Percentiles rank a stretch among this genome's conserved stretches.
Conservation (phyloP, 2,329 filamentous ascomycete genomes). For the Colletotrichum limetticola region DNA sequence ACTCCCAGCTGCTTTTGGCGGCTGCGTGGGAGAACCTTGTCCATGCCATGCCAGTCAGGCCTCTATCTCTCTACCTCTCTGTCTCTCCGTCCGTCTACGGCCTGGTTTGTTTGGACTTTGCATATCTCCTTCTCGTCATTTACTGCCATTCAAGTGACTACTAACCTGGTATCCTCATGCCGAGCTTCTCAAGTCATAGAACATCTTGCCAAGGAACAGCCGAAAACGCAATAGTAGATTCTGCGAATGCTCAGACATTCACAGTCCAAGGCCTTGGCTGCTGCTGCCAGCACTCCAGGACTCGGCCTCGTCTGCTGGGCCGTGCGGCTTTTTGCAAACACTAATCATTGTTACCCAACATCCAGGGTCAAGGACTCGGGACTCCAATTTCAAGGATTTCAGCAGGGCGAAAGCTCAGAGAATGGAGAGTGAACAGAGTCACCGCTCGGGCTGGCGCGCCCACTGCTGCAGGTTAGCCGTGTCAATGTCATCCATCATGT, state of each 20-base stretch:
- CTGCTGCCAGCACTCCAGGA: neutral
- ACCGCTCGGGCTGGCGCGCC: neutral
- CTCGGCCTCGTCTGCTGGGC: neutral
- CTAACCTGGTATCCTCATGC: too few species aligned
- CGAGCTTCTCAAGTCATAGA: too few species aligned
- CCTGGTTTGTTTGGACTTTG: too few species aligned
- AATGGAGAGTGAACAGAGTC: neutral
- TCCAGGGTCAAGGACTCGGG: neutral
- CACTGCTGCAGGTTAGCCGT: neutral
- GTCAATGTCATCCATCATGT: neutral
- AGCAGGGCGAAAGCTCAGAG: neutral
- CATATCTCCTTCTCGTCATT: too few species aligned
- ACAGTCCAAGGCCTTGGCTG: neutral
- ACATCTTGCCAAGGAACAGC: too few species aligned
- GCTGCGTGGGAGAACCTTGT: conserved; percentile 3
- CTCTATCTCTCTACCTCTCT: neutral
- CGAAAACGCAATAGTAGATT: too few species aligned
- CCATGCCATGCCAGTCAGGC: neutral
- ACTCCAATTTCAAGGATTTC: neutral
- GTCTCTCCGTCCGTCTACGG: neutral
- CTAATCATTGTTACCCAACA: neutral
- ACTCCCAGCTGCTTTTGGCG: neutral
- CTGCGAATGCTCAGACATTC: neutral
- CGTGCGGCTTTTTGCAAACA: neutral
- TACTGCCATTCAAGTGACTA: too few species aligned